phyloP scores from a whole-genome alignment of 202 grass and related monocot genomes.

The Saccharum hybrid region DNA sequence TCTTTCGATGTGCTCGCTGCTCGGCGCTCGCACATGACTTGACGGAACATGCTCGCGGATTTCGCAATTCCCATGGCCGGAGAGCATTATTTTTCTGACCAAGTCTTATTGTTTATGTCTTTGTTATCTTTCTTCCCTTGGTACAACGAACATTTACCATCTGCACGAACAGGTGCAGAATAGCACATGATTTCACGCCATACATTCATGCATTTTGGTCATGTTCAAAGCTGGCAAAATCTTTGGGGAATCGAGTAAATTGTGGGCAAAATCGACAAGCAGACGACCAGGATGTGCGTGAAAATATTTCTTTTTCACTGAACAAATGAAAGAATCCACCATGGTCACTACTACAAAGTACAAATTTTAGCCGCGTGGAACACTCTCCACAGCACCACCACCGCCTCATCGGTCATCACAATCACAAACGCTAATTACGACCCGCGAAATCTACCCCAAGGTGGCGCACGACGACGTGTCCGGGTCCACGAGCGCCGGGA shows the following conservation, averaged over 20 bases:
- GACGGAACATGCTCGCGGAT: slow-evolving; percentile 35
- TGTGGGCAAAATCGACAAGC: neutral
- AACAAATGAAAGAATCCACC: slow-evolving; percentile 91
- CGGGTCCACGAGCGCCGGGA: slow-evolving; percentile 85
- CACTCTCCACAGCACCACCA: slow-evolving; percentile 7
- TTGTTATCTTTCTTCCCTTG: neutral
- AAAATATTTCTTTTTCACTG: slow-evolving; percentile 59
- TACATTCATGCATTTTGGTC: neutral
- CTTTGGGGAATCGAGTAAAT: neutral
- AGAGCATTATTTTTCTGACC: slow-evolving; percentile 10
- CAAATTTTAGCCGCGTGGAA: slow-evolving; percentile 35
- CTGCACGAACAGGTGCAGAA: neutral
- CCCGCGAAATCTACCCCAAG: slow-evolving; percentile 51
- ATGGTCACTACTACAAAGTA: slow-evolving; percentile 22
- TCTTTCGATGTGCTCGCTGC: neutral
- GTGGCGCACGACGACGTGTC: slow-evolving; percentile 82
- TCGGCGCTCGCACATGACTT: neutral
- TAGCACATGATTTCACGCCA: neutral
- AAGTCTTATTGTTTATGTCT: neutral
- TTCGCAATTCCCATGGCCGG: neutral
- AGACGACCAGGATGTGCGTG: neutral
- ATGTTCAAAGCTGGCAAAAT: neutral
- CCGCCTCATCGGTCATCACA: neutral
- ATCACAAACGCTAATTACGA: neutral
- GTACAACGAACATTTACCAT: slow-evolving; percentile 4